Evolutionary conservation across 805 yeast genomes (phyloP).

Genomic region (Kodamaea leandrae): DNA sequence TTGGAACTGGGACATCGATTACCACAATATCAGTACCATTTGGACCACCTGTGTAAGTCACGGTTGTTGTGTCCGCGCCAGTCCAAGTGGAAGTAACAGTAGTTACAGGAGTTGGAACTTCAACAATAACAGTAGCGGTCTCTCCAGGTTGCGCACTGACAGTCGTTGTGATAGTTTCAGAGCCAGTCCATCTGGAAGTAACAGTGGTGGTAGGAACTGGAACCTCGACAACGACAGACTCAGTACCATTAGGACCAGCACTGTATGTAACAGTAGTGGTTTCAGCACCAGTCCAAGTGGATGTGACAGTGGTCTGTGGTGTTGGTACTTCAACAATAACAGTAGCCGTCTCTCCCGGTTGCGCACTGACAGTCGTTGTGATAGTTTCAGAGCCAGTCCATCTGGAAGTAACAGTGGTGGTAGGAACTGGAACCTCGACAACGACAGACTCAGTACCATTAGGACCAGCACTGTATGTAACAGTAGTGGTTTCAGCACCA

Average conservation of each 20-base stretch:
- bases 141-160: constrained; percentile 5
- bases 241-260: constrained; percentile 5
- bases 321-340: constrained; percentile 14
- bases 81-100: constrained; percentile 10
- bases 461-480: constrained; percentile 4
- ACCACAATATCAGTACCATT: constrained; percentile 12
- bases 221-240: constrained; percentile 11
- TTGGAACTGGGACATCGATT: constrained; percentile 14
- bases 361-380: constrained; percentile 7
- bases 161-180: constrained; percentile 8
- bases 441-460: background rate
- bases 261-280: constrained; percentile 5
- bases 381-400: constrained; percentile 10
- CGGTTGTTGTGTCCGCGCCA: constrained; percentile 1
- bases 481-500: constrained; percentile 3
- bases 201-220: constrained; percentile 12
- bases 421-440: constrained; percentile 13
- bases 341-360: constrained; percentile 12
- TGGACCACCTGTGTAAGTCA: background rate
- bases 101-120: constrained; percentile 7
- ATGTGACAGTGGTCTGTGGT: constrained; percentile 4
- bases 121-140: constrained; percentile 10
- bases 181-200: constrained; percentile 10
- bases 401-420: constrained; percentile 8
- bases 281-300: background rate